phyloP scores from a whole-genome alignment of 352 stramenopile species.

The Pythium pyrilobum region DNA sequence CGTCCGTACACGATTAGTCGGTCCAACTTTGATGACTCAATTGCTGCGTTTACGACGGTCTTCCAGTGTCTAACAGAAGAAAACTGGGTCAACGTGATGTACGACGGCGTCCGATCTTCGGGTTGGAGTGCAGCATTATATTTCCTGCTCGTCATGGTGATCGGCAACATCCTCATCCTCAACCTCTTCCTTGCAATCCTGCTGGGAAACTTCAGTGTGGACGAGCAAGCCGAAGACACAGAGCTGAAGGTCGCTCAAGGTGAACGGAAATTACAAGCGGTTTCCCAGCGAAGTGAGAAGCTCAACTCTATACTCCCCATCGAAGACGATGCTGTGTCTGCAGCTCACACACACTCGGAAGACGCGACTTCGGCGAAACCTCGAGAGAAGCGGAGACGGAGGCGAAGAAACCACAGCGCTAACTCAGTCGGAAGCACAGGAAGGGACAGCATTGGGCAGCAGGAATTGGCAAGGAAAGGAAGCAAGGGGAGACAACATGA shows the following conservation, averaged over 20 bases:
- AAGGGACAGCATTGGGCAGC: background rate
- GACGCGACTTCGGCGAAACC: background rate
- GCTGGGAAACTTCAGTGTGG: constrained; percentile 68
- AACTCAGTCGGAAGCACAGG: constrained; percentile 3
- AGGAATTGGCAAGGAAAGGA: background rate
- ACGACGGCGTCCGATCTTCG: constrained; percentile 54
- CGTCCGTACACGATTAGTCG: constrained; percentile 31
- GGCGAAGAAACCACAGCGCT: background rate
- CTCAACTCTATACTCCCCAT: background rate
- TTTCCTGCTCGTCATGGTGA: constrained; percentile 60
- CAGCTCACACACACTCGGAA: background rate
- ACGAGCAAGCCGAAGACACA: constrained; percentile 26
- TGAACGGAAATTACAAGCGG: constrained; percentile 23
- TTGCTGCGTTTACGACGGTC: constrained; percentile 60
- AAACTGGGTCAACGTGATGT: constrained; percentile 88
- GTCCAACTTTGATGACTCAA: constrained; percentile 56
- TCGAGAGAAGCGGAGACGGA: constrained; percentile 1
- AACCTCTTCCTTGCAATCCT: constrained; percentile 90
- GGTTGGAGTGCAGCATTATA: constrained; percentile 39
- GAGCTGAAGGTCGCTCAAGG: constrained; percentile 22
- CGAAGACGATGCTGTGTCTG: background rate
- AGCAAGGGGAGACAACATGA: background rate
- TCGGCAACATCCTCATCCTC: constrained; percentile 83
- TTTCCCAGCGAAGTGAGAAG: background rate
- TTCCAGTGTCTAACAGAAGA: constrained; percentile 88